phyloP scores from a whole-genome alignment of 2,329 filamentous ascomycete species.

The Chrysoporthe deuterocubensis region DNA sequence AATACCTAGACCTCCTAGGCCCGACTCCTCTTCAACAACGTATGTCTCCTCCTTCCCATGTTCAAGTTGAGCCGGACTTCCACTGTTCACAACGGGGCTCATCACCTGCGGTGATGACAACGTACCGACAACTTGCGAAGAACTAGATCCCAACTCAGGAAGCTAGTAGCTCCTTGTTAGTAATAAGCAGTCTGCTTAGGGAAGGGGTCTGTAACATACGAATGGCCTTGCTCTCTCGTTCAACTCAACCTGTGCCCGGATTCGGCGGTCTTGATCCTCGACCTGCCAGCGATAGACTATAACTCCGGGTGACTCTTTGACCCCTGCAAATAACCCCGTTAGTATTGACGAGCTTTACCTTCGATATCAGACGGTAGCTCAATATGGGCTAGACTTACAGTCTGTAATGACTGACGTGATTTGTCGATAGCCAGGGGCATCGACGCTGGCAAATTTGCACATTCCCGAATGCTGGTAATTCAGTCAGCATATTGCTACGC shows the following conservation, averaged over 20 bases:
- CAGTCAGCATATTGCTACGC: background rate
- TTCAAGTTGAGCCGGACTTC: constrained; percentile 14
- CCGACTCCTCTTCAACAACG: constrained; percentile 12
- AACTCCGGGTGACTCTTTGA: constrained; percentile 55
- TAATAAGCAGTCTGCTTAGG: background rate
- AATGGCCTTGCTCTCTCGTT: constrained; percentile 50
- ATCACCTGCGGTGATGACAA: constrained; percentile 11
- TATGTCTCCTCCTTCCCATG: constrained; percentile 12
- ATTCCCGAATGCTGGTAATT: constrained; percentile 61
- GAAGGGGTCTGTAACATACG: constrained; percentile 36
- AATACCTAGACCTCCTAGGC: constrained; percentile 26
- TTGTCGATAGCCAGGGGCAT: constrained; percentile 66
- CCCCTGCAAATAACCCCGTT: constrained; percentile 37
- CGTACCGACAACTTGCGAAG: constrained; percentile 25
- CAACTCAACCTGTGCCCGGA: constrained; percentile 48
- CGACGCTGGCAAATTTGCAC: constrained; percentile 71
- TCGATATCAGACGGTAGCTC: too few species aligned
- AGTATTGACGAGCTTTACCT: background rate
- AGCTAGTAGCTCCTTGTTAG: constrained; percentile 15
- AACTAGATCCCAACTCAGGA: background rate
- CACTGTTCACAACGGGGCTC: background rate
- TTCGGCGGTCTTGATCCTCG: constrained; percentile 58
- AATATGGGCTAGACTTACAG: constrained; percentile 33
- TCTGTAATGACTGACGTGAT: constrained; percentile 53
- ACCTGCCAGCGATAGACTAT: constrained; percentile 63